phyloP scores from a whole-genome alignment of 805 yeast genomes.

The Sugiyamaella qingdaonensis region DNA sequence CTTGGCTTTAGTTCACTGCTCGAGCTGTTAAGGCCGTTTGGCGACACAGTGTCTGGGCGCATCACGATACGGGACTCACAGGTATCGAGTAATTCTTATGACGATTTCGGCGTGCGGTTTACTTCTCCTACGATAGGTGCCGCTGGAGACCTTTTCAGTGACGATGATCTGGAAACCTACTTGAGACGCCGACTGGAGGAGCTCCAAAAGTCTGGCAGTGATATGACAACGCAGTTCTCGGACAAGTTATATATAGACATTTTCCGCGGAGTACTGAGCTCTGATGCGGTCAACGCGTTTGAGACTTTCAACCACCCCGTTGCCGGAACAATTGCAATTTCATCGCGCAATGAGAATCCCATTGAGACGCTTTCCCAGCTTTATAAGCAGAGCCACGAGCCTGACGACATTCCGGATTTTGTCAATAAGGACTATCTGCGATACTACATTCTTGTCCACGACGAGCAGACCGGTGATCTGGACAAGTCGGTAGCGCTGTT shows the following conservation, averaged over 20 bases:
- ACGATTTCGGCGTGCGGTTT: slow-evolving; percentile 57
- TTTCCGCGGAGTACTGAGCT: slow-evolving; percentile 54
- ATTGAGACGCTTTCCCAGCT: slow-evolving; percentile 49
- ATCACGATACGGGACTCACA: slow-evolving; percentile 51
- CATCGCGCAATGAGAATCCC: slow-evolving; percentile 56
- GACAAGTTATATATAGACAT: slow-evolving; percentile 48
- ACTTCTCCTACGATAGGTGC: slow-evolving; percentile 30
- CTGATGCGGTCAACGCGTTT: slow-evolving; percentile 62
- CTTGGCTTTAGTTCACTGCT: slow-evolving; percentile 43
- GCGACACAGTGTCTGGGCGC: slow-evolving; percentile 47
- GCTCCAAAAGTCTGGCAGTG: not conserved
- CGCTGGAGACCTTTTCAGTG: slow-evolving; percentile 32
- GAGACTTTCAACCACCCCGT: slow-evolving; percentile 88
- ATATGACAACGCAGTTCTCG: slow-evolving; percentile 28
- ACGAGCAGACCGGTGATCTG: slow-evolving; percentile 43
- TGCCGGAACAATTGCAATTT: slow-evolving; percentile 63
- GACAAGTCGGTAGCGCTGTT: slow-evolving; percentile 39
- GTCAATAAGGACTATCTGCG: slow-evolving; percentile 61
- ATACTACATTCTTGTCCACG: slow-evolving; percentile 48
- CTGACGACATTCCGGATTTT: slow-evolving; percentile 50
- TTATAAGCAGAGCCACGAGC: slow-evolving; percentile 42
- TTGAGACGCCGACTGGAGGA: slow-evolving; percentile 11
- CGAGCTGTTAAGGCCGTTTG: slow-evolving; percentile 51
- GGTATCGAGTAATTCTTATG: slow-evolving; percentile 45
- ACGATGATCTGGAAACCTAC: slow-evolving; percentile 35